Percentiles rank a stretch among this genome's conserved stretches.
These are phyloP conservation scores for Lolium rigidum DNA, from an alignment of 176 grass and related monocot genomes.

Conservation along the genomic window DNA sequence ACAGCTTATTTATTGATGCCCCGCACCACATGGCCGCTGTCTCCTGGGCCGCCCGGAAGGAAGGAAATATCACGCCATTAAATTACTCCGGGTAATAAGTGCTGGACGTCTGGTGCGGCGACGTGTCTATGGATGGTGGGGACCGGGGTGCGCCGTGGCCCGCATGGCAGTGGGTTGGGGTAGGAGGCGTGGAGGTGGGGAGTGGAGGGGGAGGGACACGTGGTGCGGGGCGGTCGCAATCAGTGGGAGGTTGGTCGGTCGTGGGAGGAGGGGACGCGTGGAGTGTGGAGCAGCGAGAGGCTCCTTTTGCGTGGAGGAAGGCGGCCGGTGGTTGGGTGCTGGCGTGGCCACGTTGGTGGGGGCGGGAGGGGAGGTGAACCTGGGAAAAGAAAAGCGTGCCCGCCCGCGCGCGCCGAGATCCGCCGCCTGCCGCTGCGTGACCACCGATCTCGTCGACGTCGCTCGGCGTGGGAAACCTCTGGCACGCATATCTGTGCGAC, in stretches of 20 bases:
- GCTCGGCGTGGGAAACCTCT: neutral
- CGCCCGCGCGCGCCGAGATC: neutral
- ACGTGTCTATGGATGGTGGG: neutral
- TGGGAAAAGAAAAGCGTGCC: neutral
- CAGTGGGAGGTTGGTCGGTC: constrained; percentile 56
- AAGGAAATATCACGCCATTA: constrained; percentile 37
- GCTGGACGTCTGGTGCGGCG: neutral
- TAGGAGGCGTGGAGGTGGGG: accelerated
- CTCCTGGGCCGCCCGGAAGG: constrained; percentile 4
- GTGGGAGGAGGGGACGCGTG: constrained; percentile 47
- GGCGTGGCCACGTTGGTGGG: constrained; percentile 60
- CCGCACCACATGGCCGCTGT: constrained; percentile 48
- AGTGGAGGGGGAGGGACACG: constrained; percentile 28
- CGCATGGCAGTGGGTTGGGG: neutral
- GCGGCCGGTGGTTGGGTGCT: constrained; percentile 51
- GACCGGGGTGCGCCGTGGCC: accelerated
- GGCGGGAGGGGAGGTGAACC: constrained; percentile 27
- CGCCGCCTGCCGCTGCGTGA: neutral
- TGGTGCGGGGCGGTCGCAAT: constrained; percentile 43
- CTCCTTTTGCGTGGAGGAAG: constrained; percentile 12
- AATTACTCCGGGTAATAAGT: neutral
- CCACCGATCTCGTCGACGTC: neutral
- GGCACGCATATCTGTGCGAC: neutral
- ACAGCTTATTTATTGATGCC: constrained; percentile 49
- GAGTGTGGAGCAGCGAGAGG: neutral